Base-by-base conservation (phyloP, 805 yeast genomes). In the Ogataea dorogensis region DNA sequence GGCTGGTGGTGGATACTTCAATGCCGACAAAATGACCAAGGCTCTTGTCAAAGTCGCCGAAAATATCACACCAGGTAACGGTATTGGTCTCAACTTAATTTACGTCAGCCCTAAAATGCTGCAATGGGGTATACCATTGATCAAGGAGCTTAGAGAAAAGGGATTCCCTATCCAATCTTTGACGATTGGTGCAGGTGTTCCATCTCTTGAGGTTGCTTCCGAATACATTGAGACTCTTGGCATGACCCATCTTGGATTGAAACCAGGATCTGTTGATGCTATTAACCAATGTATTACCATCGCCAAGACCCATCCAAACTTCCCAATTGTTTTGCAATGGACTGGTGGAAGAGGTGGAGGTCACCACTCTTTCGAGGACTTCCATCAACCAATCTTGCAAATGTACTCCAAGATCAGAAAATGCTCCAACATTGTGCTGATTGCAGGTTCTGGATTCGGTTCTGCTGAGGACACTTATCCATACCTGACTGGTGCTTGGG, bases 331-430 rank as follows among this genome's bases (percentile, higher is more conserved):
- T 38, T 70, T 93, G 54, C 98, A 93, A 73, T 93, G 99, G 99
- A 93, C 99, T 42, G 98, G 98, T 76, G 99, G 99, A 66, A 89
- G 99, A 77, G 99, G 97, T 71, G 99, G 99, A 77, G 99, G 99
- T 59, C 99, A 93, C 65, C 99, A 93, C 67, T 91, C 98, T 33
- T 93, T 80, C 59, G 99, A 93, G 74, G 99, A 93, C 70, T 88
- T 91, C 93, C 98, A 93, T 66, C 91, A 89, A 59, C 98, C 98
- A 51, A 77, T 93, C 50, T 70, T 93, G 59, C 96, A 87, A 65
- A 93, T 93, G 91, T 93, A 93, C 68, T 71, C 95, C 50, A 83
- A 84, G 71, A 84, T 93, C 56, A 85, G 99, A 76, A 83, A 87
- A 68, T 82, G 88, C 56, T 59, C 86, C 31, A 93, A 93, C 72